Evolutionary conservation across 108 stramenopile species (phyloP).

Genomic region (Nitzschia sp.): DNA sequence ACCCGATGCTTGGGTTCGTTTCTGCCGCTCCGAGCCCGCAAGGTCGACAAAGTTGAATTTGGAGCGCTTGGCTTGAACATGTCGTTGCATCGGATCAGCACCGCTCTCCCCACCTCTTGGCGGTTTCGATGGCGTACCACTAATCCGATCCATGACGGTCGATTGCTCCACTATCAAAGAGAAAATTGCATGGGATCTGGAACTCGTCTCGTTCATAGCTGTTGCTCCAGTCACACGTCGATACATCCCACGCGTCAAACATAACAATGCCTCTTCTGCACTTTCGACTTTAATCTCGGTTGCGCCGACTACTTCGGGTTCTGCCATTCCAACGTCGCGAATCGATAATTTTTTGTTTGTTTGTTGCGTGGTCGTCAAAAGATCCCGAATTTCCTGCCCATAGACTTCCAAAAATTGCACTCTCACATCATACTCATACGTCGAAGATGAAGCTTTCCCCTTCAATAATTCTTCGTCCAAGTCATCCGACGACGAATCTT

Average conservation of each 20-base stretch:
- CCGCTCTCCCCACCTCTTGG: constrained; percentile 5
- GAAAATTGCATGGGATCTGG: constrained; percentile 90
- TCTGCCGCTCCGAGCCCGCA: constrained; percentile 90
- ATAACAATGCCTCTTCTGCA: constrained; percentile 83
- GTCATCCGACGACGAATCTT: constrained; percentile 3
- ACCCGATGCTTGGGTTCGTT: constrained; percentile 77
- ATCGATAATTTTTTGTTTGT: constrained; percentile 54
- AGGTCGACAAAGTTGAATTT: constrained; percentile 90
- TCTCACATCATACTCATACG: constrained; percentile 61
- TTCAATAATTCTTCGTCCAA: not conserved
- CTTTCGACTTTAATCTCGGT: constrained; percentile 66
- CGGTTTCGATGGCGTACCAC: constrained; percentile 16
- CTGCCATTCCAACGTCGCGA: constrained; percentile 61
- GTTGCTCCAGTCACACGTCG: constrained; percentile 91
- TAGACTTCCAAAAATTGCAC: constrained; percentile 87
- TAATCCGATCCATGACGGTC: constrained; percentile 39
- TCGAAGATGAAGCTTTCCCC: not conserved
- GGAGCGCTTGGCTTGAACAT: constrained; percentile 36
- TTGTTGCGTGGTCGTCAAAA: constrained; percentile 49
- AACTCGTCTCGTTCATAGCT: constrained; percentile 83
- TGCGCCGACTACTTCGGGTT: constrained; percentile 88
- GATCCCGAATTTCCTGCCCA: constrained; percentile 91
- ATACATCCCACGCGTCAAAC: constrained; percentile 79
- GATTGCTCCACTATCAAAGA: constrained; percentile 77
- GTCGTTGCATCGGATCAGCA: not conserved